Conservation (phyloP, 2,329 filamentous ascomycete genomes). For the Phyllosticta paracitricarpa region DNA sequence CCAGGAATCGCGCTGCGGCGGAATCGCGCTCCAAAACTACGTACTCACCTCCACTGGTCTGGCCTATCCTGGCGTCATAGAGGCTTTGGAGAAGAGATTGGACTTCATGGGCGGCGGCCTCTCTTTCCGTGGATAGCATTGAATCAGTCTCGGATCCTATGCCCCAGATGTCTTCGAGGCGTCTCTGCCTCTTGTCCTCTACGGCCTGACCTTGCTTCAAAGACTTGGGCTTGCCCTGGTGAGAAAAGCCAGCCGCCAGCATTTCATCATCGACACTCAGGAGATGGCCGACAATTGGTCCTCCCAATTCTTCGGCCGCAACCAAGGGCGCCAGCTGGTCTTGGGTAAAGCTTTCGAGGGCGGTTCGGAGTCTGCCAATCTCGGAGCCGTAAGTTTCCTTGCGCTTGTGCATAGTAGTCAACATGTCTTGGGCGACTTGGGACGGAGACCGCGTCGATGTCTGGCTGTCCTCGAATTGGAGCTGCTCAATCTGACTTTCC, state of each 20-base stretch:
- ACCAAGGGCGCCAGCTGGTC: conserved; percentile 62
- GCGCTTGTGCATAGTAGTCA: conserved; percentile 50
- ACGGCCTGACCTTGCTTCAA: conserved; percentile 24
- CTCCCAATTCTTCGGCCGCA: conserved; percentile 73
- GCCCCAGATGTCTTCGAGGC: conserved; percentile 43
- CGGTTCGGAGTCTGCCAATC: conserved; percentile 50
- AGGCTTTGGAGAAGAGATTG: conserved; percentile 37
- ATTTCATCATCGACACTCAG: conserved; percentile 51
- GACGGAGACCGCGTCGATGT: conserved; percentile 49
- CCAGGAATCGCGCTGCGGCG: conserved; percentile 43
- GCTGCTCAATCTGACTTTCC: conserved; percentile 46
- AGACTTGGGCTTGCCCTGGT: conserved; percentile 36
- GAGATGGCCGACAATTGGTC: conserved; percentile 68
- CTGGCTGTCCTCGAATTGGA: conserved; percentile 49
- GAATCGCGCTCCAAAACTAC: conserved; percentile 40
- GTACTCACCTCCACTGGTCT: conserved; percentile 34
- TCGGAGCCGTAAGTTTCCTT: conserved; percentile 52
- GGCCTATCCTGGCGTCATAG: conserved; percentile 30
- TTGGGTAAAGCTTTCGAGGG: conserved; percentile 62
- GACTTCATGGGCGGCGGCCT: conserved; percentile 39
- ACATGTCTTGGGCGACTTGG: conserved; percentile 52
- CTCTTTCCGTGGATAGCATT: conserved; percentile 32
- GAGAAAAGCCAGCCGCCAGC: conserved; percentile 44
- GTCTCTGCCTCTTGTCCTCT: conserved; percentile 33
- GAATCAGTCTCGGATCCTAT: conserved; percentile 11